phyloP scores from a whole-genome alignment of 306 rosid species.

The Quercus parvula region DNA sequence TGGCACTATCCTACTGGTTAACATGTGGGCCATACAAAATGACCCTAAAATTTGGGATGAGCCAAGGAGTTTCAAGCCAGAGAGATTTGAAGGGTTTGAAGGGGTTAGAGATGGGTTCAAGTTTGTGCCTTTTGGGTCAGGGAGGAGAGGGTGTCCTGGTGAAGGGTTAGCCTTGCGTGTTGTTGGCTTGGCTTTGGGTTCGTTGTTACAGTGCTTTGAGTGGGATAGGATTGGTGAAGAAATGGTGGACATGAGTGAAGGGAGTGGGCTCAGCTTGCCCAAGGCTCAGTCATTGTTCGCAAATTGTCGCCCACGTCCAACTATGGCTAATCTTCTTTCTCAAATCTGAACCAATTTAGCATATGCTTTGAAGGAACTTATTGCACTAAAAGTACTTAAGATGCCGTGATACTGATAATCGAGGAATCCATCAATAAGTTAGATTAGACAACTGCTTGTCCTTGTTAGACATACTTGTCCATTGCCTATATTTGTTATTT shows the following conservation, averaged over 20 bases:
- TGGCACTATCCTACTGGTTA: conserved; percentile 42
- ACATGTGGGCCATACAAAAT: conserved; percentile 40
- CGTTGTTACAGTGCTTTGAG: conserved; percentile 29
- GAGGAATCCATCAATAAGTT: background rate
- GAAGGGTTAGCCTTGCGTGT: conserved; percentile 16
- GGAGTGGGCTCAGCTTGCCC: background rate
- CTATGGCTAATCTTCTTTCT: background rate
- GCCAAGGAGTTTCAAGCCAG: conserved; percentile 28
- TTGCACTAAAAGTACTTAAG: background rate
- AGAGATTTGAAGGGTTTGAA: conserved; percentile 17
- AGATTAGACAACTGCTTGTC: too few species aligned
- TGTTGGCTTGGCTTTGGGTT: conserved; percentile 18
- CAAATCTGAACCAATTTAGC: background rate
- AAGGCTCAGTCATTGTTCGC: conserved; percentile 1
- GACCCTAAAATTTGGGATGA: conserved; percentile 31
- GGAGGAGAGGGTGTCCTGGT: conserved; percentile 36
- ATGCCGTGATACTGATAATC: background rate
- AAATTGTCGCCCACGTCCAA: background rate
- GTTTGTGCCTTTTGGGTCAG: conserved; percentile 31
- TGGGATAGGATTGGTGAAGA: background rate
- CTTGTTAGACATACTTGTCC: too few species aligned
- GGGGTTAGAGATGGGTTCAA: conserved; percentile 12
- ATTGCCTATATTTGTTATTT: too few species aligned
- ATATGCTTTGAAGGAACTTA: background rate
- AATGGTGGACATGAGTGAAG: conserved; percentile 5